A percentile compares a stretch with the other conserved stretches of the same genome.
phyloP scores from a whole-genome alignment of 2,329 filamentous ascomycete genomes.

The Rhinocladiella similis region DNA sequence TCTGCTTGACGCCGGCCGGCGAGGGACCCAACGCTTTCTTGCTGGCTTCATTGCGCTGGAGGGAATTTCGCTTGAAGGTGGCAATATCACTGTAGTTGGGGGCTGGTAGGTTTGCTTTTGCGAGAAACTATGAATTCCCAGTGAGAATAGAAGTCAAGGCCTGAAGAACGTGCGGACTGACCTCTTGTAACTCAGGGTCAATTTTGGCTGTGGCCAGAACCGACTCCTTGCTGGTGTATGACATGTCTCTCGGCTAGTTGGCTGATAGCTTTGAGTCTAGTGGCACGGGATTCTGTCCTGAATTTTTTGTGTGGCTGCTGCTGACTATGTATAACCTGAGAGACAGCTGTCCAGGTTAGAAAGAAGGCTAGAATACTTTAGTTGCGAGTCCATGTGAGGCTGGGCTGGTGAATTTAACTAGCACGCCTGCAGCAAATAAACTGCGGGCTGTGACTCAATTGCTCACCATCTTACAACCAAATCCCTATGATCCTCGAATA shows the following conservation, averaged over 20 bases:
- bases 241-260: neutral
- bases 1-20: constrained; percentile 14
- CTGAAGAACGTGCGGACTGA: constrained; percentile 17
- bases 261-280: neutral
- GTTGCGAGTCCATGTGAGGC: neutral
- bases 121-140: constrained; percentile 4
- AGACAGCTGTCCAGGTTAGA: neutral
- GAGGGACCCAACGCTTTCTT: constrained; percentile 6
- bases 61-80: neutral
- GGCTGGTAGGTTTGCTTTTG: constrained; percentile 8
- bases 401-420: too few relatives aligned
- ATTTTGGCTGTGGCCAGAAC: constrained; percentile 27
- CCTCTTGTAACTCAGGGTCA: constrained; percentile 30
- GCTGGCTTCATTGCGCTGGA: constrained; percentile 2
- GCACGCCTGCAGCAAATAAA: neutral
- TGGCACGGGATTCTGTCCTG: neutral
- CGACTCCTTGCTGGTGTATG: constrained; percentile 13
- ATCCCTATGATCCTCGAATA: neutral
- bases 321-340: neutral
- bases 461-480: neutral
- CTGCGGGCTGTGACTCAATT: neutral
- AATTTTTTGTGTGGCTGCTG: neutral
- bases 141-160: neutral
- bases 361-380: neutral
- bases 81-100: constrained; percentile 10